Percentiles rank a stretch among this genome's conserved stretches.
Conservation (phyloP, 345 rosid species). For the Populus alba region DNA sequence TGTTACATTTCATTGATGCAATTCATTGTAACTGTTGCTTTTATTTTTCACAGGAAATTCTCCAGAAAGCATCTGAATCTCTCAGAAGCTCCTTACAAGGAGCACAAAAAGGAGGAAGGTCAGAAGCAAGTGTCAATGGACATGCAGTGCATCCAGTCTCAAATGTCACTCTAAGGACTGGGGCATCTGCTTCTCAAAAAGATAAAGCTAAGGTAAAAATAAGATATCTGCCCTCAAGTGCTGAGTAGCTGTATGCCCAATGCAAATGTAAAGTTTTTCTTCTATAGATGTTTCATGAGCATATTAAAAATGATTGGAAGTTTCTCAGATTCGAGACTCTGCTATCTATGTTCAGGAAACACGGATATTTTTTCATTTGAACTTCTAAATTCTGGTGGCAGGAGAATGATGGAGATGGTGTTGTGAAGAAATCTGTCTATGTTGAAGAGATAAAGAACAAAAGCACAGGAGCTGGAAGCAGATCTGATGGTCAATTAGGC, state of each 20-base stretch:
- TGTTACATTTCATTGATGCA: neutral
- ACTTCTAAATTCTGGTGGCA: slow-evolving; percentile 18
- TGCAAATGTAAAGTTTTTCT: neutral
- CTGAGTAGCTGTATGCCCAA: neutral
- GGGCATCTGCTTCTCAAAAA: slow-evolving; percentile 40
- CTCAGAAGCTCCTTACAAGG: slow-evolving; percentile 48
- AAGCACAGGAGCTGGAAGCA: slow-evolving; percentile 32
- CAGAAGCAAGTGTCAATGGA: slow-evolving; percentile 37
- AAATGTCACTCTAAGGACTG: slow-evolving; percentile 23
- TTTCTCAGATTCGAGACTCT: neutral
- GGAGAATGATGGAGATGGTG: slow-evolving; percentile 35
- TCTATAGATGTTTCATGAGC: neutral
- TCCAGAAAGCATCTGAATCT: slow-evolving; percentile 57
- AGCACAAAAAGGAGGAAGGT: slow-evolving; percentile 36
- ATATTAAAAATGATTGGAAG: neutral
- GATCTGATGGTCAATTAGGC: slow-evolving; percentile 20
- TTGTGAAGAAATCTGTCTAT: slow-evolving; percentile 29
- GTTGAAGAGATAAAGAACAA: slow-evolving; percentile 40
- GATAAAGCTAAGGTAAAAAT: slow-evolving; percentile 43
- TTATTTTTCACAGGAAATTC: slow-evolving; percentile 47
- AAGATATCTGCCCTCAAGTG: neutral
- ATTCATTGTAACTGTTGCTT: neutral
- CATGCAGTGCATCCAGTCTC: slow-evolving; percentile 36
- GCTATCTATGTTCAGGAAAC: neutral
- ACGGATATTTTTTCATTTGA: neutral